Conservation (phyloP, 306 rosid species). For the Sicyos baderoa region DNA sequence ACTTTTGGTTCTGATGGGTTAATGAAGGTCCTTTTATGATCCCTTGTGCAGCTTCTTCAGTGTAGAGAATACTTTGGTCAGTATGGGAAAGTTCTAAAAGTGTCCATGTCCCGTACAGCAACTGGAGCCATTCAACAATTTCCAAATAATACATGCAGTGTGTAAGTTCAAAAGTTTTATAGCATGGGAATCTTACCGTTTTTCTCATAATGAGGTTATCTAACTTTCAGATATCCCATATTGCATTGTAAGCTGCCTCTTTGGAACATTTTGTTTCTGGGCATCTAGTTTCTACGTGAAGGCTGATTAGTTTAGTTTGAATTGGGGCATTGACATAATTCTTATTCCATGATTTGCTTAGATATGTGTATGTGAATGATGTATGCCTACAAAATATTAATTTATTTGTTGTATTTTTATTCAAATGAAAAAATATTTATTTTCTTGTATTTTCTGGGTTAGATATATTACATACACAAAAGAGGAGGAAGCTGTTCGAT, state of each 20-base stretch:
- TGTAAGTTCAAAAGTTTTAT: constrained; percentile 48
- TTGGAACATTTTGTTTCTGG: constrained; percentile 12
- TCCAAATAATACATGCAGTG: constrained; percentile 97
- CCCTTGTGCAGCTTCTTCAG: constrained; percentile 67
- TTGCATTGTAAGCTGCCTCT: neutral
- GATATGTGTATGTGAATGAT: neutral
- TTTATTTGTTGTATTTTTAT: neutral
- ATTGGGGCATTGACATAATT: neutral
- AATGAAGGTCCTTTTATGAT: constrained; percentile 13
- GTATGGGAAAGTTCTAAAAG: constrained; percentile 96
- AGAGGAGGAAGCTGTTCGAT: constrained; percentile 94
- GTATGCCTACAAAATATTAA: neutral
- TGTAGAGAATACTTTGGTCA: constrained; percentile 85
- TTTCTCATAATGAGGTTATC: no score
- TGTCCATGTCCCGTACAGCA: constrained; percentile 95
- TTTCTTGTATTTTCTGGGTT: constrained; percentile 17
- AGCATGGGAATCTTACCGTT: neutral
- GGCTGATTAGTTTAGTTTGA: constrained; percentile 8
- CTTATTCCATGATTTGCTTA: neutral
- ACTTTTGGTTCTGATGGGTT: neutral
- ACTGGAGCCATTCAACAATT: constrained; percentile 93
- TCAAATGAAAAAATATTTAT: no score
- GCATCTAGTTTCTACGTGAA: neutral
- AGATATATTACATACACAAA: constrained; percentile 95
- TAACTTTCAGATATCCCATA: neutral